Conservation (phyloP, 192 early-diverging fungal species). For the Allomyces macrogynus region DNA sequence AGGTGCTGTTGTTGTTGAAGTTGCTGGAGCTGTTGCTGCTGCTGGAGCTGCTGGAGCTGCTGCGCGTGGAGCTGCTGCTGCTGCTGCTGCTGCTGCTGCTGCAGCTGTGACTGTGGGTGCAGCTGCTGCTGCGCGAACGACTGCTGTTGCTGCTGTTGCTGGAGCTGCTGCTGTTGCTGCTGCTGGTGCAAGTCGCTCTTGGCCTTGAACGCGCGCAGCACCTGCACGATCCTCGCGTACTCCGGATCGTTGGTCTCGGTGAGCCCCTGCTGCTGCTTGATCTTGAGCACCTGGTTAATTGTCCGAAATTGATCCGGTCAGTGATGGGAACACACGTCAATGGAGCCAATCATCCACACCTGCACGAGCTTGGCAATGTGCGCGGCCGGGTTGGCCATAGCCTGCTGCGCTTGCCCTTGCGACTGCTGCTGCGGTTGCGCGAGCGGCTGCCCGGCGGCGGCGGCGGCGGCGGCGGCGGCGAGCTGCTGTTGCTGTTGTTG, state of each 20-base stretch:
- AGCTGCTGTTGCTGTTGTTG: neutral
- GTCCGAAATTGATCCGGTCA: conserved; percentile 1
- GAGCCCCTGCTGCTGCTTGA: conserved; percentile 35
- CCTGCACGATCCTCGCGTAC: conserved; percentile 40
- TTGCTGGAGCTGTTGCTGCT: conserved; percentile 12
- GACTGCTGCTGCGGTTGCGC: conserved; percentile 1
- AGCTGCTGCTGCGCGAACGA: too few relatives aligned
- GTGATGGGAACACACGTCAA: neutral
- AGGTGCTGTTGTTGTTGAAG: conserved; percentile 6
- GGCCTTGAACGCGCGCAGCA: conserved; percentile 26
- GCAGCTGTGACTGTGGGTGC: conserved; percentile 4
- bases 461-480: conserved; percentile 5
- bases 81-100: conserved; percentile 17
- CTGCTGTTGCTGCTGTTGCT: conserved; percentile 17
- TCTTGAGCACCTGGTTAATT: conserved; percentile 13
- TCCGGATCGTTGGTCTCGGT: conserved; percentile 59
- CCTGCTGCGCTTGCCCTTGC: neutral
- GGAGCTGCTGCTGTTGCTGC: conserved; percentile 19
- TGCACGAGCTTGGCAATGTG: neutral
- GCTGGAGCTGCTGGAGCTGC: conserved; percentile 8
- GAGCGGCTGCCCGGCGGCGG: neutral
- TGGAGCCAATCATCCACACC: neutral
- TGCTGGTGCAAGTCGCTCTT: conserved; percentile 12
- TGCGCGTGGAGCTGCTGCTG: conserved; percentile 3
- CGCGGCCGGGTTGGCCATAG: neutral